Evolutionary conservation across 441 rosid genomes (phyloP).

Genomic region (Bruguiera hainesii): DNA sequence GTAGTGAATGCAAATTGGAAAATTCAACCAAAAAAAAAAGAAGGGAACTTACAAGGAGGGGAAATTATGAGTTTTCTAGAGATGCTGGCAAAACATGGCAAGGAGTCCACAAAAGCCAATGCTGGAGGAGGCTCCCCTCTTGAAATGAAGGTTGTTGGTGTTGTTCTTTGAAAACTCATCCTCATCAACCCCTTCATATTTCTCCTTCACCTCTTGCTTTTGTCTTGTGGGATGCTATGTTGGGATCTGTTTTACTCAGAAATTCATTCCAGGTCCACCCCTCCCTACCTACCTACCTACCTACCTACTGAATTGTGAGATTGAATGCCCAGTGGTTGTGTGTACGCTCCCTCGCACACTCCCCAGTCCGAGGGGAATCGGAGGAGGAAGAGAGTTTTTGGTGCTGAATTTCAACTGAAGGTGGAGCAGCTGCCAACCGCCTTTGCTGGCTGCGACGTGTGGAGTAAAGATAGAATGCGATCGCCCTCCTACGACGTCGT

Average conservation of each 20-base stretch:
- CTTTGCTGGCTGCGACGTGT: slow-evolving; percentile 31
- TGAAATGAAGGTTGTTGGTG: slow-evolving; percentile 37
- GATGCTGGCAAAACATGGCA: slow-evolving; percentile 40
- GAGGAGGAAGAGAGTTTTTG: background rate
- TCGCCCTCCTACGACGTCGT: slow-evolving; percentile 10
- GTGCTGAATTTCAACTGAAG: background rate
- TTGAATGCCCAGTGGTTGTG: too few species aligned
- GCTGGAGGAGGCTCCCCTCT: slow-evolving; percentile 50
- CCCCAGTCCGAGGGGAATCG: too few species aligned
- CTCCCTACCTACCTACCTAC: background rate
- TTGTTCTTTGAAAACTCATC: slow-evolving; percentile 28
- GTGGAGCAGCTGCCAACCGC: background rate
- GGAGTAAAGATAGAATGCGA: slow-evolving; percentile 22
- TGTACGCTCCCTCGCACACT: background rate
- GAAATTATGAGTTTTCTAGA: slow-evolving; percentile 29
- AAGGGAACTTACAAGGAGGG: slow-evolving; percentile 45
- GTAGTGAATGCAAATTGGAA: background rate
- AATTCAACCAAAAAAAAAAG: background rate
- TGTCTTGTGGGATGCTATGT: too few species aligned
- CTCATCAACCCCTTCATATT: slow-evolving; percentile 39
- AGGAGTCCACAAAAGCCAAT: slow-evolving; percentile 42
- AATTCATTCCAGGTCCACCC: slow-evolving; percentile 16
- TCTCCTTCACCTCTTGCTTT: background rate
- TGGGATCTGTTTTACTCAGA: background rate
- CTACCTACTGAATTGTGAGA: too few species aligned